These are phyloP conservation scores for Trichomonas gallinae DNA, from an alignment of 208 protist genomes.

Conservation along the genomic window DNA sequence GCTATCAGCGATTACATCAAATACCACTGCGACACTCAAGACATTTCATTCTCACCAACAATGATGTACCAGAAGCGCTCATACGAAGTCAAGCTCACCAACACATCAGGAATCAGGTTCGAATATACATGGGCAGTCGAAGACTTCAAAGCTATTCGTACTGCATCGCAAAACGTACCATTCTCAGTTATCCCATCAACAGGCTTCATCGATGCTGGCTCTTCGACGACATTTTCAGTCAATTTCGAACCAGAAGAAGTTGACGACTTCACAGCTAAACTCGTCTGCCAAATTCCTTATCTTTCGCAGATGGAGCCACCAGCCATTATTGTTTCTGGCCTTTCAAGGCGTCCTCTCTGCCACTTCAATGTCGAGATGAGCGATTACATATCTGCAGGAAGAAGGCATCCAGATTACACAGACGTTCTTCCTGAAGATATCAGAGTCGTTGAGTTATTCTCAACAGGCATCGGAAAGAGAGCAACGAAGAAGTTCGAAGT, in stretches of 20 bases:
- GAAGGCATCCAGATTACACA: constrained; percentile 37
- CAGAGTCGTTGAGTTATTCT: neutral
- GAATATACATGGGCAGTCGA: constrained; percentile 51
- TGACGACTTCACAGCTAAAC: constrained; percentile 35
- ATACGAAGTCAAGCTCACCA: constrained; percentile 57
- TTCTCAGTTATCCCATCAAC: constrained; percentile 57
- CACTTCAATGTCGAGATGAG: constrained; percentile 73
- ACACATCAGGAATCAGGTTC: constrained; percentile 59
- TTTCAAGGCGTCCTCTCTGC: constrained; percentile 67
- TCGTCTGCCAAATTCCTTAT: neutral
- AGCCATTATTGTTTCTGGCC: constrained; percentile 56
- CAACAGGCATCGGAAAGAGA: neutral
- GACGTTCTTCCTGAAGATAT: neutral
- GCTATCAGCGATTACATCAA: constrained; percentile 30
- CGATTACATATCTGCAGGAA: constrained; percentile 58
- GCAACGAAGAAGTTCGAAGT: neutral
- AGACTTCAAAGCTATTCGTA: neutral
- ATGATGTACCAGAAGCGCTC: constrained; percentile 74
- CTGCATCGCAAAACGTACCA: neutral
- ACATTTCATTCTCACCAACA: constrained; percentile 62
- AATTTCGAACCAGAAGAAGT: constrained; percentile 61
- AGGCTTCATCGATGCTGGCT: constrained; percentile 51
- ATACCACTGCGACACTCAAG: constrained; percentile 32
- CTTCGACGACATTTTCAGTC: constrained; percentile 51
- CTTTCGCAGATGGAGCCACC: neutral